These are phyloP conservation scores for Chaetoceros muelleri DNA, from an alignment of 108 stramenopile species.

Conservation along the genomic window DNA sequence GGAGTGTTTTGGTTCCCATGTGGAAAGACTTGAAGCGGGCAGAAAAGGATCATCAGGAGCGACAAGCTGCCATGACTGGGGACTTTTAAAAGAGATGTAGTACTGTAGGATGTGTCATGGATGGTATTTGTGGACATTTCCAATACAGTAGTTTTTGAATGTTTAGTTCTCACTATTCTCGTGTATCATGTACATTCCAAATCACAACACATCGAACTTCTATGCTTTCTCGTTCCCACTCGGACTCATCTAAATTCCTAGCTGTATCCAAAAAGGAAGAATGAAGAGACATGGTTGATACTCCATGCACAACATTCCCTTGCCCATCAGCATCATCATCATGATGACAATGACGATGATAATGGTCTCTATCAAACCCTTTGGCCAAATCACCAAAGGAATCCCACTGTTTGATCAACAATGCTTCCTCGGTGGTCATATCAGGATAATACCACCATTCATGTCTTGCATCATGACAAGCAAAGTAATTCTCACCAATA, in stretches of 20 bases:
- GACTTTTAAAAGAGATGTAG: constrained; percentile 80
- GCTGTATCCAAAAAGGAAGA: constrained; percentile 34
- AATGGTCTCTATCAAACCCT: constrained; percentile 13
- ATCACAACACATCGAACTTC: constrained; percentile 41
- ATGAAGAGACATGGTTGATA: constrained; percentile 23
- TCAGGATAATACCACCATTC: constrained; percentile 44
- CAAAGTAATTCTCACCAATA: constrained; percentile 41
- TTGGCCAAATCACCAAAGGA: constrained; percentile 23
- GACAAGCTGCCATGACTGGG: constrained; percentile 64
- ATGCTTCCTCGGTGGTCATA: constrained; percentile 37
- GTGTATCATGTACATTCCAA: too few relatives aligned
- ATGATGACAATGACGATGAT: too few relatives aligned
- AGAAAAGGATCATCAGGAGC: constrained; percentile 50
- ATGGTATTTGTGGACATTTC: too few relatives aligned
- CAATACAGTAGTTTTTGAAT: too few relatives aligned
- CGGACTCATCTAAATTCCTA: neutral
- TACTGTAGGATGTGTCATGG: too few relatives aligned
- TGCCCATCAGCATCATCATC: constrained; percentile 5
- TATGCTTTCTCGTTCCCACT: constrained; percentile 32
- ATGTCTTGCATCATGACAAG: constrained; percentile 16
- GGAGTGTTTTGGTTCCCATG: constrained; percentile 73
- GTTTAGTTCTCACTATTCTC: neutral
- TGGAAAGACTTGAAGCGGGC: constrained; percentile 49
- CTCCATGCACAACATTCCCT: neutral
- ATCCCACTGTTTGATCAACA: constrained; percentile 40